Evolutionary conservation across 176 grass and related monocot species (phyloP), one percentile per base, ranked within the genome.

Genomic region (Areca catechu): DNA sequence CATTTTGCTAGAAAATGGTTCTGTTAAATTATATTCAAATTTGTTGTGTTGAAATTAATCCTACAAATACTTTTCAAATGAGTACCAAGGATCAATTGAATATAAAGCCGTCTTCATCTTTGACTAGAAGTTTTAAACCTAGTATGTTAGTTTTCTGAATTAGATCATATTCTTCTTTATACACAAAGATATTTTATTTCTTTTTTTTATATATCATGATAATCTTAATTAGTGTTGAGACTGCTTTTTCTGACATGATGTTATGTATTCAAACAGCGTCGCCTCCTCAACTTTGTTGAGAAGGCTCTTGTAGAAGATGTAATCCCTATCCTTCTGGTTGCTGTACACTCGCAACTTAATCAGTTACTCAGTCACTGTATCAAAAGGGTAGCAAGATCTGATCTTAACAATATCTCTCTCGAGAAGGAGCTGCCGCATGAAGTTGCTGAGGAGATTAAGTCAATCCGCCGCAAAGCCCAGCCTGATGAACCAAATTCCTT

Each of bases 251-350:
- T 76, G 18, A 76, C 63, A 62, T 68, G 54, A 2, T 16, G 65
- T 29, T 50, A 19, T 48, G 49, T 57, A 48, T 78, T 48, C 28
- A 10, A 72, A 56, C 88, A 98, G 94, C 78, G 94, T 1, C 81
- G 88, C 15, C 94, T 98, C 72, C 58, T 85, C 16, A 98, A 89
- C 37, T 98, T 98, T 76, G 88, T 98, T 19, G 88, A 98, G 57
- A 98, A 93, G 69, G 86, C 82, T 70, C 49, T 83, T 24, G 88
- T 92, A 16, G 94, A 98, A 83, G 94, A 93, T 24, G 79, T 89
- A 22, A 66, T 93, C 55, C 76, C 84, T 63, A 93, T 98, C 54
- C 28, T 98, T 50, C 71, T 68, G 62, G 94, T 98, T 52, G 94
- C 94, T 48, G 76, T 77, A 48, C 79, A 93, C 48, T 80, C 88